These are phyloP conservation scores for Claviceps arundinis DNA, from an alignment of 2,329 filamentous ascomycete genomes.

Conservation along the genomic window DNA sequence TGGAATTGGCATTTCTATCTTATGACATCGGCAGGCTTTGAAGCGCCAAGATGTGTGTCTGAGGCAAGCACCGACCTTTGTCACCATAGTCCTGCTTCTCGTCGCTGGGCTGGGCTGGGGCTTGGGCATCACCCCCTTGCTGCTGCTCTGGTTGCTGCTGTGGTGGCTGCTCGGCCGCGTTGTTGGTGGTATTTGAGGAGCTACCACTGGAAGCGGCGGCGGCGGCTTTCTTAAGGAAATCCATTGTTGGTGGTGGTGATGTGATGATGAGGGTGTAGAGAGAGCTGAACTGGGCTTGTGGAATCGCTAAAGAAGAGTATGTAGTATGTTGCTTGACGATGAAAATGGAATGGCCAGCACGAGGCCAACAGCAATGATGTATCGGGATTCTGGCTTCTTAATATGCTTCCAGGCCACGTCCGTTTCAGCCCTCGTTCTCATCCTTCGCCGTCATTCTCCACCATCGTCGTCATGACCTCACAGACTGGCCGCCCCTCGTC, in stretches of 20 bases:
- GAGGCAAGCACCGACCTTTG: conserved; percentile 18
- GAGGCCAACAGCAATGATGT: background rate
- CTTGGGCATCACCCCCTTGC: conserved; percentile 1
- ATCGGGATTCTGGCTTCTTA: background rate
- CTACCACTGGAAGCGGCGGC: conserved; percentile 6
- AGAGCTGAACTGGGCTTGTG: background rate
- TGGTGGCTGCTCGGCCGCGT: conserved; percentile 1
- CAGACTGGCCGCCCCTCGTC: background rate
- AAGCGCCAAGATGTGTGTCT: background rate
- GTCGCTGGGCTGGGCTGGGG: conserved; percentile 7
- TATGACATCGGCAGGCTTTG: too few species aligned
- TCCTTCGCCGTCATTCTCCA: background rate
- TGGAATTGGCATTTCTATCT: too few species aligned
- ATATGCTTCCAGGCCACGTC: background rate
- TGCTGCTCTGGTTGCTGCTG: conserved; percentile 7
- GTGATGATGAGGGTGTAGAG: background rate
- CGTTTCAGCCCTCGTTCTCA: background rate
- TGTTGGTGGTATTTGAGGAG: background rate
- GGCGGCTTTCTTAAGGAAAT: conserved; percentile 26
- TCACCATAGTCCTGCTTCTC: conserved; percentile 21
- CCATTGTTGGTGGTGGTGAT: conserved; percentile 10
- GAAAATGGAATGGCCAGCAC: background rate
- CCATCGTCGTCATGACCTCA: background rate
- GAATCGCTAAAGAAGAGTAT: background rate
- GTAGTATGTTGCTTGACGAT: background rate